phyloP scores from a whole-genome alignment of 805 yeast species.

The Saccharomycopsis malanga region DNA sequence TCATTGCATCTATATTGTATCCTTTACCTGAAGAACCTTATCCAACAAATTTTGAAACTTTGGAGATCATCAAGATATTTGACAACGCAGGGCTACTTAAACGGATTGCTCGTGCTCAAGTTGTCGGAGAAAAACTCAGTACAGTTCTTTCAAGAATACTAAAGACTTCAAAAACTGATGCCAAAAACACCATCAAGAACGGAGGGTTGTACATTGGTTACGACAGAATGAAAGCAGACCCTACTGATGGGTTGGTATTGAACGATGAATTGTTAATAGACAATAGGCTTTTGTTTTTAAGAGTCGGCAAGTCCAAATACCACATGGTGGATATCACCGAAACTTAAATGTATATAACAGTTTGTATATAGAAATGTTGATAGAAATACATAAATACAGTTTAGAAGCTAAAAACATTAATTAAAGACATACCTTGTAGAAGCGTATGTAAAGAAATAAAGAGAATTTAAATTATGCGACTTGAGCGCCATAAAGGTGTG shows the following conservation, averaged over 20 bases:
- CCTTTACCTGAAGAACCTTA: conserved; percentile 47
- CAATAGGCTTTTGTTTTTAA: conserved; percentile 51
- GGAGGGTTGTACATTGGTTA: conserved; percentile 74
- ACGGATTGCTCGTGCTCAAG: conserved; percentile 30
- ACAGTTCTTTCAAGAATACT: conserved; percentile 43
- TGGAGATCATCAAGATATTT: conserved; percentile 49
- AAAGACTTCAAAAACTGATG: conserved; percentile 48
- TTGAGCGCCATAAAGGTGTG: too few species aligned
- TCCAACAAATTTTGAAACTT: conserved; percentile 39
- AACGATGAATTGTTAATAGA: conserved; percentile 49
- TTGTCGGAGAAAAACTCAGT: conserved; percentile 39
- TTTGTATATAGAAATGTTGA: too few species aligned
- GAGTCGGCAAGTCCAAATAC: conserved; percentile 70
- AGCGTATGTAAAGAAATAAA: too few species aligned
- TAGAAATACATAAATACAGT: too few species aligned
- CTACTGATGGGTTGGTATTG: conserved; percentile 43
- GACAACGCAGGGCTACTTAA: conserved; percentile 48
- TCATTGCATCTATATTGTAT: conserved; percentile 61
- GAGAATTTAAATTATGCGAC: too few species aligned
- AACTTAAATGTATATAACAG: too few species aligned
- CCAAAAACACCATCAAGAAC: conserved; percentile 51
- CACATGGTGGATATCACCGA: conserved; percentile 41
- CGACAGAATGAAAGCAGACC: conserved; percentile 45
- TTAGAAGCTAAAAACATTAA: not conserved
- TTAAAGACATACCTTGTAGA: too few species aligned